A percentile compares a stretch with the other conserved stretches of the same genome.
These are phyloP conservation scores for Saksenaea oblongispora DNA, from an alignment of 371 early-diverging fungal species.

Conservation along the genomic window DNA sequence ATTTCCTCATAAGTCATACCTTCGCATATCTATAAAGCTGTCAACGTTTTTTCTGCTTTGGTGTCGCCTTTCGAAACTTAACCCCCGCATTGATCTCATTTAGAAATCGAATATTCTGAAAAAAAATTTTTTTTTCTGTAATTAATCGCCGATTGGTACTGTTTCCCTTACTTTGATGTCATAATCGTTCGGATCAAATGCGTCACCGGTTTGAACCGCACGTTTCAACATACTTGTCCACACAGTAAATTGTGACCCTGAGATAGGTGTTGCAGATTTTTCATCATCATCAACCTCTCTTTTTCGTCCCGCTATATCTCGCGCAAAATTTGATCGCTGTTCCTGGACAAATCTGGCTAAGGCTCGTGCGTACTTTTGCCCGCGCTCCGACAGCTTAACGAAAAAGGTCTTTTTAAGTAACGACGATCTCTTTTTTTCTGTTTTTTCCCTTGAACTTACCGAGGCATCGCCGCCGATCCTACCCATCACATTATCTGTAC, in stretches of 20 bases:
- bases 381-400: slow-evolving; percentile 54
- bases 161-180: slow-evolving; percentile 50
- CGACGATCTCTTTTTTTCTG: not conserved
- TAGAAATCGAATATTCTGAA: slow-evolving; percentile 67
- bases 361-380: slow-evolving; percentile 65
- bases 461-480: slow-evolving; percentile 80
- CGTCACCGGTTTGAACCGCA: slow-evolving; percentile 69
- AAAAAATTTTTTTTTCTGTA: slow-evolving; percentile 5
- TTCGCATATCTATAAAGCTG: slow-evolving; percentile 34
- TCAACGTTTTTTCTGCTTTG: not conserved
- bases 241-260: slow-evolving; percentile 52
- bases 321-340: slow-evolving; percentile 41
- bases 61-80: slow-evolving; percentile 21
- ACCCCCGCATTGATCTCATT: slow-evolving; percentile 88
- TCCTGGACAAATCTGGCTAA: slow-evolving; percentile 65
- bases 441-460: slow-evolving; percentile 34
- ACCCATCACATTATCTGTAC: slow-evolving; percentile 56
- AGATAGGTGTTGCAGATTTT: slow-evolving; percentile 32
- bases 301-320: slow-evolving; percentile 33
- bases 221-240: slow-evolving; percentile 82
- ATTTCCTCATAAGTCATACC: slow-evolving; percentile 71
- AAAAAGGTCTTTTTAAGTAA: not conserved
- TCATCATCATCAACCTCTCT: slow-evolving; percentile 32
- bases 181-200: slow-evolving; percentile 71
- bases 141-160: not conserved